phyloP scores from a whole-genome alignment of 2,329 filamentous ascomycete genomes.

The Epichloe scottii region DNA sequence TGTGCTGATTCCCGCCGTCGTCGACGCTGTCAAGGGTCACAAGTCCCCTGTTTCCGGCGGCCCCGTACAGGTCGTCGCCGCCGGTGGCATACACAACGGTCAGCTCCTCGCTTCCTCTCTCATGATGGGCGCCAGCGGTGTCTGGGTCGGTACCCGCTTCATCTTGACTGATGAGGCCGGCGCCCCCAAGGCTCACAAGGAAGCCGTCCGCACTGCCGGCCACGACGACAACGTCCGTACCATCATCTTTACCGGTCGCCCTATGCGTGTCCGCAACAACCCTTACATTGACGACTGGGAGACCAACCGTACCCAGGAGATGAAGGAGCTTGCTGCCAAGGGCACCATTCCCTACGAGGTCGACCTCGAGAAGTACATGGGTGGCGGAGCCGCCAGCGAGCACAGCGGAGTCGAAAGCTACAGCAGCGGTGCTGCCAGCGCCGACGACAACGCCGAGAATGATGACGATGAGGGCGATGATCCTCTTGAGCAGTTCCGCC shows the following conservation, averaged over 20 bases:
- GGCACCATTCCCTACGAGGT: constrained; percentile 88
- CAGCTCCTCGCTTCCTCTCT: constrained; percentile 79
- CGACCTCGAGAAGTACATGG: constrained; percentile 72
- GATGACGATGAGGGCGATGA: constrained; percentile 68
- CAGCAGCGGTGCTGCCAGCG: constrained; percentile 51
- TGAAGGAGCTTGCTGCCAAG: constrained; percentile 81
- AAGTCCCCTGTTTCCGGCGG: constrained; percentile 81
- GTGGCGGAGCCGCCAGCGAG: constrained; percentile 47
- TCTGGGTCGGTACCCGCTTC: constrained; percentile 97
- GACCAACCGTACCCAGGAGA: constrained; percentile 76
- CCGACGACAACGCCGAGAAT: constrained; percentile 56
- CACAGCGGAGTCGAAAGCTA: constrained; percentile 46
- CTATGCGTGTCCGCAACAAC: constrained; percentile 87
- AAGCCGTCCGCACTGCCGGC: constrained; percentile 79
- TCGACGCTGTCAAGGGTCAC: constrained; percentile 65
- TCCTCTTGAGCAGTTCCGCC: constrained; percentile 78
- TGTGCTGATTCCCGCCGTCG: constrained; percentile 84
- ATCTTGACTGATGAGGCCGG: constrained; percentile 89
- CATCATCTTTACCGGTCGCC: constrained; percentile 96
- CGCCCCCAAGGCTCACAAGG: constrained; percentile 86
- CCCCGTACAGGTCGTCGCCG: constrained; percentile 84
- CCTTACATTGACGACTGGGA: constrained; percentile 95
- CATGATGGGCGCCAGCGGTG: constrained; percentile 82
- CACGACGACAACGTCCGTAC: constrained; percentile 96
- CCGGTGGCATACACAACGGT: constrained; percentile 88